Percentiles rank a stretch among this genome's conserved stretches.
Conservation (phyloP, 331 rosid genomes). For the Quercus lobata region DNA sequence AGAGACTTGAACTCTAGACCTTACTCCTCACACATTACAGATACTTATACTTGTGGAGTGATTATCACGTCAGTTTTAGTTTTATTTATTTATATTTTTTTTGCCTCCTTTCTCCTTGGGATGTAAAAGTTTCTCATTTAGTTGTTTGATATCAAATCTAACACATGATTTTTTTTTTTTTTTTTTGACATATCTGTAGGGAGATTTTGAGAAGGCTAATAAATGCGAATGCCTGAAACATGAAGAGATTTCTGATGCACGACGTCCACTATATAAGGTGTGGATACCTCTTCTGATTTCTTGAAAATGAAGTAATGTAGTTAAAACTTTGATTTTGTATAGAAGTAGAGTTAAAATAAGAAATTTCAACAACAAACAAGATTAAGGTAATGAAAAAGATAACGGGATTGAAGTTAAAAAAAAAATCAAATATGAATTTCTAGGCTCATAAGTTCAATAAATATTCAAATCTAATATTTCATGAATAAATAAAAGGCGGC, state of each 20-base stretch:
- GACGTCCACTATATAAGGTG: conserved; percentile 40
- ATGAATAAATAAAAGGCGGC: too few species aligned
- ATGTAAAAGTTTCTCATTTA: background rate
- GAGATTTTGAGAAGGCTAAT: conserved; percentile 20
- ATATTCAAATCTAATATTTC: too few species aligned
- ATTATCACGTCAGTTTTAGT: rapidly evolving
- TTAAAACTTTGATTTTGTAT: too few species aligned
- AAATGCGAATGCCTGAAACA: conserved; percentile 16
- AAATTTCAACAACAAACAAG: too few species aligned
- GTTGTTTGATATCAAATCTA: background rate
- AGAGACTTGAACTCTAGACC: rapidly evolving
- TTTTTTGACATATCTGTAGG: conserved; percentile 17
- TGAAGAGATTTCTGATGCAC: conserved; percentile 31
- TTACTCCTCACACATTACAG: too few species aligned
- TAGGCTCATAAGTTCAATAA: too few species aligned
- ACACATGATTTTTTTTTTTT: background rate
- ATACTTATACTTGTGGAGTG: too few species aligned
- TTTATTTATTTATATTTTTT: background rate
- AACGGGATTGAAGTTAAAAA: too few species aligned
- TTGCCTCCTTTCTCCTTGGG: background rate
- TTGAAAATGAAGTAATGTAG: too few species aligned
- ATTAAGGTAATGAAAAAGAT: too few species aligned
- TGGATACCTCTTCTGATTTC: background rate
- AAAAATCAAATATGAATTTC: too few species aligned
- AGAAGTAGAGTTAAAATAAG: too few species aligned